Base-by-base conservation (phyloP, 31 red algal species). In the Odonthalia washingtoniensis region DNA sequence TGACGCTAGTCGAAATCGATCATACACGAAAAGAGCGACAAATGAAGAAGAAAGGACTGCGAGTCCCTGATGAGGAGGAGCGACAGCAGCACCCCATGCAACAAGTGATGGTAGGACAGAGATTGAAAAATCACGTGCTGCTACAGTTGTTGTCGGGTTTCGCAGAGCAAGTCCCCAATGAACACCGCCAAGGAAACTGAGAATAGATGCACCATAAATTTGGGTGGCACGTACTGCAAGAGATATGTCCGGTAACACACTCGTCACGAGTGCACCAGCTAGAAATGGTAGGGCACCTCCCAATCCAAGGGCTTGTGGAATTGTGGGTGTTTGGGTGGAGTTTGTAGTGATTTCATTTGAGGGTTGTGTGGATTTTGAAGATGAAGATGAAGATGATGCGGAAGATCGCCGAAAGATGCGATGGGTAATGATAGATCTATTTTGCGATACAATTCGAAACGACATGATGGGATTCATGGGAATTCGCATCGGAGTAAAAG, bases 131-230 rank as follows among this genome's bases (percentile, higher is more conserved):
- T 91, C 79, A 45, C 60, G 61, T 42, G 78, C 61, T 1, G 38
- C 32, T 60, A 61, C 63, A 41, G 37, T 26, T 30, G 27, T 17
- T 28, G 16, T 5, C 21, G 44, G 40, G 4, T 31, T 44, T 21
- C 70, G 79, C 5, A 95, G 62, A 1, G 93, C 93, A 33, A 91
- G 46, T 33, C 93, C 93, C 93, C 93, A 95, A 77, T 95, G 93
- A 35, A 95, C 93, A 43, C 63, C 93, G 72, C 93, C 93, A 0
- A 95, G 83, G 44, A 95, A 95, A 41, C 70, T 78, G 3, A 95
- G 67, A 65, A 95, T 95, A 34, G 86, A 53, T 3, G 82, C 68
- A 3, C 87, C 87, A 79, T 95, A 95, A 46, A 87, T 60, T 43
- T 90, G 83, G 9, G 74, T 74, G 24, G 39, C 33, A 6, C 53